Evolutionary conservation across 2,329 filamentous ascomycete genomes (phyloP).

Genomic region (Aureobasidium subglaciale): DNA sequence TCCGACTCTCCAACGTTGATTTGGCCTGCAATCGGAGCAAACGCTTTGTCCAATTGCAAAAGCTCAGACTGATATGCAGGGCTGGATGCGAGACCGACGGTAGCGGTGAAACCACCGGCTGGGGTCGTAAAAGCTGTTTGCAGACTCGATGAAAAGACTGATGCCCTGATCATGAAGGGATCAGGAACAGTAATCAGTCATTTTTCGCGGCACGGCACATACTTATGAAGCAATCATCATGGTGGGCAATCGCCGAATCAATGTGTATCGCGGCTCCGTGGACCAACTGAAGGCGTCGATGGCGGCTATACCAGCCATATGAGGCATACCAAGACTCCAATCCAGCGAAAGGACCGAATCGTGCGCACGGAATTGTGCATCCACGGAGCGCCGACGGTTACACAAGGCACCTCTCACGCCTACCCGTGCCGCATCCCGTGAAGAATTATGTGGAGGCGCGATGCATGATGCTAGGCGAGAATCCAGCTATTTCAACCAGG

Average conservation of each 20-base stretch:
- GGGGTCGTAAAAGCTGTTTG: slow-evolving; percentile 3
- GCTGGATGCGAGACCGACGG: not conserved
- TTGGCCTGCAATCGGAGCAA: not conserved
- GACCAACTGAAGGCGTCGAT: not conserved
- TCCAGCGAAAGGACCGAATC: slow-evolving; percentile 1
- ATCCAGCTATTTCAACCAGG: slow-evolving; percentile 12
- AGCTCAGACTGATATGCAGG: not conserved
- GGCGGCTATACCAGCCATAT: not conserved
- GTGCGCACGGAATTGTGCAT: not conserved
- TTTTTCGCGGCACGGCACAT: slow-evolving; percentile 11
- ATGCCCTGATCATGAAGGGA: not conserved
- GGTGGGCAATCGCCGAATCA: not conserved
- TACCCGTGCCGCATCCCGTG: slow-evolving; percentile 9
- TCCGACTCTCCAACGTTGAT: not conserved
- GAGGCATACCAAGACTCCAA: not conserved
- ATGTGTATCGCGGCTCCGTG: not conserved
- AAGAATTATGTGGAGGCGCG: slow-evolving; percentile 10
- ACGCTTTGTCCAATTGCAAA: not conserved
- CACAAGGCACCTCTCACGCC: not conserved
- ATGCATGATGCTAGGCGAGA: slow-evolving; percentile 10
- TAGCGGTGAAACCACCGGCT: slow-evolving; percentile 10
- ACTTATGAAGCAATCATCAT: not conserved
- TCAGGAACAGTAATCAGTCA: slow-evolving; percentile 5
- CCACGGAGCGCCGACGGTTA: not conserved
- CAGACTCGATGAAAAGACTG: not conserved